Evolutionary conservation across 257 asterid genomes (phyloP).

Genomic region (Paraleonurus japonicus): DNA sequence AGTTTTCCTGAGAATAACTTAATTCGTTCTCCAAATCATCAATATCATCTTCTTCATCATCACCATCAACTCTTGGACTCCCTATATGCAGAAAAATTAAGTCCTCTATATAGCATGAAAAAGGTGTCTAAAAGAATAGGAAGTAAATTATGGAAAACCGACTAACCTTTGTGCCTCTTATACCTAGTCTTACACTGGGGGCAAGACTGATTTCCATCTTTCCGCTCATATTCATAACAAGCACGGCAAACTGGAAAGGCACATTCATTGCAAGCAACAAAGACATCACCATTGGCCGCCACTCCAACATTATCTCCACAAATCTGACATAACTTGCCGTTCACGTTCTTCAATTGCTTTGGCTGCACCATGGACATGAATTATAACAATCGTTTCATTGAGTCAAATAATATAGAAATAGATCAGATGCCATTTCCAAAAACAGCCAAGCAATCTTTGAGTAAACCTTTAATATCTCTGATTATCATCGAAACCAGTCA

Average conservation of each 20-base stretch:
- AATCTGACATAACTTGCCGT: conserved; percentile 86
- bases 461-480: neutral
- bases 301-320: conserved; percentile 84
- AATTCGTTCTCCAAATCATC: conserved; percentile 89
- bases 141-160: neutral
- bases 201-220: conserved; percentile 86
- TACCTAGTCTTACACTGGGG: conserved; percentile 94
- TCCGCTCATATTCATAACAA: conserved; percentile 90
- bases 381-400: neutral
- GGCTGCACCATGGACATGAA: conserved; percentile 50
- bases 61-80: conserved; percentile 91
- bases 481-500: conserved; percentile 13
- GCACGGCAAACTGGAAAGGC: conserved; percentile 92
- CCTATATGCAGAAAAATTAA: conserved; percentile 42
- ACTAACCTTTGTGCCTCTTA: conserved; percentile 80
- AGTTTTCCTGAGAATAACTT: conserved; percentile 52
- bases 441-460: neutral
- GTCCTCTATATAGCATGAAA: neutral
- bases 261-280: conserved; percentile 95
- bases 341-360: conserved; percentile 55
- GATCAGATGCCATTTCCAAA: neutral
- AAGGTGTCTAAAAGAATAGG: neutral
- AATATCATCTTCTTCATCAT: conserved; percentile 81
- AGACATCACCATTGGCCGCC: conserved; percentile 62
- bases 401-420: neutral